Base-by-base conservation (phyloP, 2,329 filamentous ascomycete genomes). In the Diaporthe capsici region DNA sequence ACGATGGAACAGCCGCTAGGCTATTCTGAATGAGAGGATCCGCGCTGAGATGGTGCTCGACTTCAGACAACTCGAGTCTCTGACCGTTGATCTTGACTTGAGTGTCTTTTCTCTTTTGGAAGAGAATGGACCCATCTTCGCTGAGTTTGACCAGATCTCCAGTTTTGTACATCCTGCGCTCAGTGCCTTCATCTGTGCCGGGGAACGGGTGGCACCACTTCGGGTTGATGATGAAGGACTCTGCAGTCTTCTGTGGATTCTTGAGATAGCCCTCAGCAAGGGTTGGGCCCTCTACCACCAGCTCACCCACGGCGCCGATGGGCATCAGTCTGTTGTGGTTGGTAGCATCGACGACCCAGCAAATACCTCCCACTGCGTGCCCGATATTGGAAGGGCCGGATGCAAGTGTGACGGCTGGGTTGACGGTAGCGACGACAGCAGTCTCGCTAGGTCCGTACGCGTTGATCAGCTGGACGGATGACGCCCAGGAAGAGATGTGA, bases 71-170 rank as follows among this genome's bases (percentile, higher is more conserved):
- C 82, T 92, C 94, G 71, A 93, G 88, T 73, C 92, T 85, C 78
- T 90, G 92, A 37, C 94, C 94, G 25, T 90, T 88, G 13, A 94
- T 84, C 82, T 94, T 94, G 71, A 94, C 89, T 81, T 94, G 92
- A 6, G 89, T 89, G 79, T 94, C 92, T 78, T 92, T 92, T 67
- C 93, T 87, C 22, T 92, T 91, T 53, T 92, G 85, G 60, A 63
- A 63, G 37, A 44, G n/a, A 53, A 92, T 87, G 9, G 86, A 86
- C 1, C 88, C 87, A 68, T 92, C 87, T 0, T 83, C 81, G 58
- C 89, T 85, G 73, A 91, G 90, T 37, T 84, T 85, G 1, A 89
- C 90, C 0, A 92, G 83, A 77, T 93, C 91, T 1, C 91, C 91
- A 0, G 91, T 92, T 79, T 89, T 90, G 80, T 92, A 74, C 37